Base-by-base conservation (phyloP, 768 basidiomycete genomes). In the Nidularia pulvinata region DNA sequence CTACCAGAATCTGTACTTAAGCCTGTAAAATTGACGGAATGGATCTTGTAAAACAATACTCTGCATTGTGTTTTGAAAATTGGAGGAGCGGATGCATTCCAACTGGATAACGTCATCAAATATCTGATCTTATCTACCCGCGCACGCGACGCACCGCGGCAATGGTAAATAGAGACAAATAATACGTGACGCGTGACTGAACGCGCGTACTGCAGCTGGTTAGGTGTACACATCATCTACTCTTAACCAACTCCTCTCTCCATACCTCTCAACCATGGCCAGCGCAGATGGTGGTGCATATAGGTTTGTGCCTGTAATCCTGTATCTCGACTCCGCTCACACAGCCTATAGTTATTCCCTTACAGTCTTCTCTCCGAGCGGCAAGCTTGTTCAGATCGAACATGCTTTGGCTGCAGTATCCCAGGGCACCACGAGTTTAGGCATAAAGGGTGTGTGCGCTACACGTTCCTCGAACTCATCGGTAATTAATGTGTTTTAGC, bases 301-400 rank as follows among this genome's bases (percentile, higher is more conserved):
- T 74, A 89, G 88, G 88, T 81, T 59, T 47, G 62, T 61, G n/a
- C 25, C 25, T 25, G 25, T 46, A 11, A 42, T 54, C 53, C 47
- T 33, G 42, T 45, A 30, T 47, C 35, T 61, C 42, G 44, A 56
- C 61, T 49, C 5, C 11, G 50, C 35, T 39, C 33, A 25, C 14
- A 43, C 32, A 33, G 22, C 44, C 7, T 50, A 46, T 67, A 98
- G 95, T 67, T 99, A 97, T 80, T 99, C 97, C 60, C 85, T 99
- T 57, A 99, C 97, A 11, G 96, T 97, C 63, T 99, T 99, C 85
- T 97, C 95, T 37, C 97, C 97, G 51, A 97, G 95, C 63, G 96
- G 96, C 59, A 97, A 95, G 81, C 85, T 99, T 49, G 96, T 99
- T 55, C 97, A 99, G 79, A 99, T 99, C 68, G 97, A 99, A 78